These are phyloP conservation scores for Saccharum hybrid DNA, from an alignment of 202 grass and related monocot species.

Conservation along the genomic window DNA sequence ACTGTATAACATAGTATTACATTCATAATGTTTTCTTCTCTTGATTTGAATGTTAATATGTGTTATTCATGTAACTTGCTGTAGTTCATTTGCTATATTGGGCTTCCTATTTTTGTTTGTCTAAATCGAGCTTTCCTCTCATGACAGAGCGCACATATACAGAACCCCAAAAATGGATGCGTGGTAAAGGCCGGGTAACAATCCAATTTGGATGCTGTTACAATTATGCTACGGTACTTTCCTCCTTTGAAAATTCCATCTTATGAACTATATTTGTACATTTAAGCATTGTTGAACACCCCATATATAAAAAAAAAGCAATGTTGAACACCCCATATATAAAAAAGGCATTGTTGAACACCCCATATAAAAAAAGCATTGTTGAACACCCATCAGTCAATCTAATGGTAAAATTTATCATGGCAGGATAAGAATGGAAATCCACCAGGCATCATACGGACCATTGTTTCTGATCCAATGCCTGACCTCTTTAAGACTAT, in stretches of 20 bases:
- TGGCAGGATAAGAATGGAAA: constrained; percentile 88
- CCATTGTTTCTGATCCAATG: constrained; percentile 75
- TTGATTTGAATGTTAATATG: constrained; percentile 17
- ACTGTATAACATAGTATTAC: not conserved
- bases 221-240: constrained; percentile 81
- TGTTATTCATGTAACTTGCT: constrained; percentile 8
- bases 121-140: constrained; percentile 33
- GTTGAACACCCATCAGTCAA: not conserved
- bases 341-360: no score
- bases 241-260: constrained; percentile 30
- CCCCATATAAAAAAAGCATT: no score
- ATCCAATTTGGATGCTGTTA: constrained; percentile 98
- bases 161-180: constrained; percentile 92
- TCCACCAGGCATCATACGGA: constrained; percentile 76
- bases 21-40: not conserved
- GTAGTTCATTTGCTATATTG: constrained; percentile 2
- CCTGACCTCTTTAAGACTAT: constrained; percentile 75
- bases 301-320: no score
- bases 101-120: constrained; percentile 26
- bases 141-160: constrained; percentile 78
- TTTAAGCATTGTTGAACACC: constrained; percentile 18
- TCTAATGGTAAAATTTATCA: constrained; percentile 46
- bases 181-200: constrained; percentile 80
- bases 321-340: no score
- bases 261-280: constrained; percentile 25